These are phyloP conservation scores for Elaeis oleifera DNA, from an alignment of 202 grass and related monocot genomes.

Conservation along the genomic window DNA sequence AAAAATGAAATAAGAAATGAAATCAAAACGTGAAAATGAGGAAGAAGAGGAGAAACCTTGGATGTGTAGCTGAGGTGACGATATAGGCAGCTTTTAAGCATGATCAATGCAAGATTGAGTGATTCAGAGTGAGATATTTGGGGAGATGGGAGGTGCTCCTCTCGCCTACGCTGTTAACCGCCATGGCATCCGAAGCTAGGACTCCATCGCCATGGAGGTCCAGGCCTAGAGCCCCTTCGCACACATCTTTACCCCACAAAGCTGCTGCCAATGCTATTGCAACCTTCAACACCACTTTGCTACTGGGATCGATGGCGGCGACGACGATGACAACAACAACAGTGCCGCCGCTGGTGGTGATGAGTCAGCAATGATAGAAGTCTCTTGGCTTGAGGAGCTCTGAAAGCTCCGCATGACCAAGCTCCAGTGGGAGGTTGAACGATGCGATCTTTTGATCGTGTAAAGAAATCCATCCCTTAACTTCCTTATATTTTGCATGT, in stretches of 20 bases:
- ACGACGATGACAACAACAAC: background rate
- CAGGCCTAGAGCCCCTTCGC: slow-evolving; percentile 26
- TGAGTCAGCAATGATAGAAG: slow-evolving; percentile 17
- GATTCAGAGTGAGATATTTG: slow-evolving; percentile 49
- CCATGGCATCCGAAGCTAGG: slow-evolving; percentile 60
- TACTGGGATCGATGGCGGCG: background rate
- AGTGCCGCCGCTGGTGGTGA: background rate
- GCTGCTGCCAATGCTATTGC: slow-evolving; percentile 39
- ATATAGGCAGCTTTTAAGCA: background rate
- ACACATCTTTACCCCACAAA: slow-evolving; percentile 25
- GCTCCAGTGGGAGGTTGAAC: slow-evolving; percentile 74
- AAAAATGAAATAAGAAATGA: too few species aligned
- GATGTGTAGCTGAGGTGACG: background rate
- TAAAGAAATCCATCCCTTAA: slow-evolving; percentile 35
- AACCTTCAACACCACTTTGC: slow-evolving; percentile 56
- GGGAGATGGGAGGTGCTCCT: slow-evolving; percentile 81
- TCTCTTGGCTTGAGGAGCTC: slow-evolving; percentile 63
- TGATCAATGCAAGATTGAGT: slow-evolving; percentile 6
- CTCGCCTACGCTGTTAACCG: slow-evolving; percentile 50
- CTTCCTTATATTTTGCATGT: background rate
- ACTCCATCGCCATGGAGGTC: slow-evolving; percentile 59
- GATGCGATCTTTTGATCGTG: slow-evolving; percentile 72
- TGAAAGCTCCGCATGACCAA: slow-evolving; percentile 58
- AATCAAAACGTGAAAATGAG: background rate
- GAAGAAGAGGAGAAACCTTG: background rate